phyloP scores from a whole-genome alignment of 2,329 filamentous ascomycete species.

The Penicillium vulpinum region DNA sequence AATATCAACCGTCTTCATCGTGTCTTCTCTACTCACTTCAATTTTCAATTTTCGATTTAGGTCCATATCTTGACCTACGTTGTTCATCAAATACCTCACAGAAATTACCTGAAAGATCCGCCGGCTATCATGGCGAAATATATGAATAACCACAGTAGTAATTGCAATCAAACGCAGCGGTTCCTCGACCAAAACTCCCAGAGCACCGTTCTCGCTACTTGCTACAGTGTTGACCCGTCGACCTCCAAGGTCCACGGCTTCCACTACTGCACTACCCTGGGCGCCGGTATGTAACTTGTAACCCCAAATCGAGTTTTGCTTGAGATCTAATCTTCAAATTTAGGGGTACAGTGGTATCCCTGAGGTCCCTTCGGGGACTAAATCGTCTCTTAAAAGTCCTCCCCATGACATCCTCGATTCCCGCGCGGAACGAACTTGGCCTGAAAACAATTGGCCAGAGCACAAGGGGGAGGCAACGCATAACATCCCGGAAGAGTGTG shows the following conservation, averaged over 20 bases:
- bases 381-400: slow-evolving; percentile 85
- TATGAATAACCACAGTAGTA: slow-evolving; percentile 73
- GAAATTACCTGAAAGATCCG: slow-evolving; percentile 9
- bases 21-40: slow-evolving; percentile 1
- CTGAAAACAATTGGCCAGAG: slow-evolving; percentile 39
- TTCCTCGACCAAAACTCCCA: slow-evolving; percentile 51
- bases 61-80: slow-evolving; percentile 7
- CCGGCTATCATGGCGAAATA: slow-evolving; percentile 40
- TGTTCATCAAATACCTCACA: slow-evolving; percentile 2
- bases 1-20: slow-evolving; percentile 3
- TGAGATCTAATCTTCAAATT: slow-evolving; percentile 3
- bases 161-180: slow-evolving; percentile 61
- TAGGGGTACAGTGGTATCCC: slow-evolving; percentile 90
- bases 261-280: slow-evolving; percentile 94
- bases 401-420: slow-evolving; percentile 74
- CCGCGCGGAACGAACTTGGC: slow-evolving; percentile 57
- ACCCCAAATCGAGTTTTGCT: background rate
- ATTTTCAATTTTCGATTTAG: background rate
- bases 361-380: slow-evolving; percentile 86
- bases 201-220: slow-evolving; percentile 82
- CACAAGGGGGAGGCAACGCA: slow-evolving; percentile 85
- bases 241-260: slow-evolving; percentile 74
- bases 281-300: slow-evolving; percentile 61
- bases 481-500: slow-evolving; percentile 98
- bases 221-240: slow-evolving; percentile 76